Evolutionary conservation across 1,284 basidiomycete genomes (phyloP), one percentile per base, ranked within the genome.

Genomic region (Coniophora puteana): DNA sequence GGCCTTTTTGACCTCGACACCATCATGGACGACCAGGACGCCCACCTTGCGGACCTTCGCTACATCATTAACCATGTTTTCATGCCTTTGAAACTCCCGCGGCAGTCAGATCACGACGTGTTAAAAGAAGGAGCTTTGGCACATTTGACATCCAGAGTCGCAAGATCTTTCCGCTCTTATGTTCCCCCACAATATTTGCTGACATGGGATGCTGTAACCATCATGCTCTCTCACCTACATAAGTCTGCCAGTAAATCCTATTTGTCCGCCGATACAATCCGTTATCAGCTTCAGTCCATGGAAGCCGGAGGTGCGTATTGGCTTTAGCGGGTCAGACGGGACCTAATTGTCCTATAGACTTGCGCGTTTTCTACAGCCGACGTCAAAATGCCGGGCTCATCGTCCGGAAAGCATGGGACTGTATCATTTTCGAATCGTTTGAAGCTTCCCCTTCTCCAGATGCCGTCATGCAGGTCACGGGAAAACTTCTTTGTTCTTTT

Each of bases 301-400:
- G 13, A 30, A 3, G 14, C 22, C 5, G 49, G 56, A 46, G 55
- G 59, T 61, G 38, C 17, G 40, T 36, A 13, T 8, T 18, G n/a
- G 10, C 31, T 22, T 11, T 26, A 21, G 22, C 16, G 8, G 29
- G 28, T 13, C n/a, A 3, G 16, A n/a, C 12, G 21, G 23, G 4
- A 13, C 16, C 5, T 27, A 36, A 25, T 21, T 6, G 10, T 21
- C 11, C n/a, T n/a, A n/a, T 33, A 68, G 67, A 60, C 41, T 50
- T 63, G 10, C 38, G 67, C n/a, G 55, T 55, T 3, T 49, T 72
- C 18, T 53, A 63, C 12, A 59, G 74, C 14, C 54, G 60, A 12
- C 58, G 59, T 1, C 72, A 75, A 47, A 74, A 75, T 41, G 66
- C 72, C 2, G 68, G 57, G 14, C 39, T 75, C 4, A 55, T 74